phyloP scores from a whole-genome alignment of 2,329 filamentous ascomycete genomes.

The Cladosporium sp. region DNA sequence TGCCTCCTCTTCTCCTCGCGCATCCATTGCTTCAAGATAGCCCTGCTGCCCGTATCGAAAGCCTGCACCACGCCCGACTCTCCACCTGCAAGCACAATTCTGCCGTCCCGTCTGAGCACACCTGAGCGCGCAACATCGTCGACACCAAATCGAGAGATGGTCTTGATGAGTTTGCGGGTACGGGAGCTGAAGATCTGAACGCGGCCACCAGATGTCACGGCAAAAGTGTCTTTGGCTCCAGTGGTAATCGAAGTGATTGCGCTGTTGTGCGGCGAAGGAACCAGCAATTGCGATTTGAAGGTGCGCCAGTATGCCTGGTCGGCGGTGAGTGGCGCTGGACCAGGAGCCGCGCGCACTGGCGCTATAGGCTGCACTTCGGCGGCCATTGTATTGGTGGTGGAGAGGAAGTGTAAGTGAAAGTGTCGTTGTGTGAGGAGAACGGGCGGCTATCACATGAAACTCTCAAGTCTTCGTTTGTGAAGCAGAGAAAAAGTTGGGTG shows the following conservation, averaged over 20 bases:
- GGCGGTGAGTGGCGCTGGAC: conserved; percentile 76
- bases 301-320: conserved; percentile 96
- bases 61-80: conserved; percentile 91
- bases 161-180: conserved; percentile 87
- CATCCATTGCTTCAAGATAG: conserved; percentile 92
- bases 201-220: conserved; percentile 87
- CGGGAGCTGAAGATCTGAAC: conserved; percentile 91
- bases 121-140: conserved; percentile 86
- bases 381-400: conserved; percentile 56
- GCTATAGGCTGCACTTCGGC: conserved; percentile 76
- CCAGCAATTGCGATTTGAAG: conserved; percentile 85
- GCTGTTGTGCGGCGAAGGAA: conserved; percentile 85
- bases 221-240: conserved; percentile 63
- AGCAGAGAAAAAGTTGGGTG: no score
- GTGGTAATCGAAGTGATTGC: conserved; percentile 76
- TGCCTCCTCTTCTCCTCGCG: conserved; percentile 61
- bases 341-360: conserved; percentile 75
- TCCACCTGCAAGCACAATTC: conserved; percentile 85
- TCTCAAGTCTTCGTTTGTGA: background rate
- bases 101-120: conserved; percentile 81
- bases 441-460: conserved; percentile 1
- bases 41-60: conserved; percentile 83
- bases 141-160: conserved; percentile 74
- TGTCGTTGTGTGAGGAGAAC: background rate
- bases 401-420: background rate